Conservation (phyloP, 805 yeast species). For the Sugiyamaella lignohabitans region DNA sequence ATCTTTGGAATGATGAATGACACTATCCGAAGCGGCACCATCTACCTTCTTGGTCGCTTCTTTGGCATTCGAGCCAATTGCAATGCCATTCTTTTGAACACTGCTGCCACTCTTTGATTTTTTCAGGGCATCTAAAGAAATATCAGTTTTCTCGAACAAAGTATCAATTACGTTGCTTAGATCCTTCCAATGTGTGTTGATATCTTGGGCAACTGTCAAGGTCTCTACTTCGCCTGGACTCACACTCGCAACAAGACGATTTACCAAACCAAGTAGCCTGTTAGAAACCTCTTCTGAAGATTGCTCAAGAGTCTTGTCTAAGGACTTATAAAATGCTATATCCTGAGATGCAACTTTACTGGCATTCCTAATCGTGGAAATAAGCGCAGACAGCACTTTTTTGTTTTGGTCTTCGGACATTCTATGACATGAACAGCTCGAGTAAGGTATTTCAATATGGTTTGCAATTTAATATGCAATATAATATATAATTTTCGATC, state of each 20-base stretch:
- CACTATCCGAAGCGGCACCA: slow-evolving; percentile 14
- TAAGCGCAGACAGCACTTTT: slow-evolving; percentile 40
- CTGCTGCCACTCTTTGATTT: slow-evolving; percentile 9
- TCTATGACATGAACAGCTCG: too few relatives aligned
- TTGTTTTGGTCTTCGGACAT: slow-evolving; percentile 12
- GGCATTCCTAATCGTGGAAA: slow-evolving; percentile 56
- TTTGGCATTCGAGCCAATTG: not conserved
- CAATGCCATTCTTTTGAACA: not conserved
- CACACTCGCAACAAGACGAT: slow-evolving; percentile 22
- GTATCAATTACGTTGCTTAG: slow-evolving; percentile 60
- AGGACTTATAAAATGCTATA: slow-evolving; percentile 61
- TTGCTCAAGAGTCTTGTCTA: slow-evolving; percentile 44
- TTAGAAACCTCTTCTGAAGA: slow-evolving; percentile 35
- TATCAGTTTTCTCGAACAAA: slow-evolving; percentile 70
- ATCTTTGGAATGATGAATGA: slow-evolving; percentile 20
- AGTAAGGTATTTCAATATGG: too few relatives aligned
- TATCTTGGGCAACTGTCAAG: slow-evolving; percentile 38
- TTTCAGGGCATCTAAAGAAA: slow-evolving; percentile 46
- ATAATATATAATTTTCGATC: too few relatives aligned
- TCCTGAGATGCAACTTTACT: slow-evolving; percentile 72
- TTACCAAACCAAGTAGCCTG: slow-evolving; percentile 26
- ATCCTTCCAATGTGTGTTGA: slow-evolving; percentile 52
- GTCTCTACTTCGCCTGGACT: slow-evolving; percentile 26
- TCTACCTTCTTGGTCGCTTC: not conserved
- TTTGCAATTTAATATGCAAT: too few relatives aligned